phyloP scores from a whole-genome alignment of 2,329 filamentous ascomycete genomes.

The Phyllosticta capitalensis region DNA sequence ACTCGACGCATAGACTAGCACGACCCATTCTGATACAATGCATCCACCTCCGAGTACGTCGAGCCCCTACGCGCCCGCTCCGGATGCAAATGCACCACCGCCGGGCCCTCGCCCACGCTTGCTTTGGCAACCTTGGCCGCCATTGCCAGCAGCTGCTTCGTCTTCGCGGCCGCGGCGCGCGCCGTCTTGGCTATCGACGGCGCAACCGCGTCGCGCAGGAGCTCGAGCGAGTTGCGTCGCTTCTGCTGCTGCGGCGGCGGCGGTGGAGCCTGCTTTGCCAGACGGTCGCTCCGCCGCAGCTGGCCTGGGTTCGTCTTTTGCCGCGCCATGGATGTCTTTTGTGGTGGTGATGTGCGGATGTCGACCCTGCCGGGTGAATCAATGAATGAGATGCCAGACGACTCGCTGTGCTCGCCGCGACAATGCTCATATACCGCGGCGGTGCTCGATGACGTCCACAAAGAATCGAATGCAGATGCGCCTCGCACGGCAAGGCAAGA shows the following conservation, averaged over 20 bases:
- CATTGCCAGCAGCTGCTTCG: not conserved
- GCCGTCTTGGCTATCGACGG: constrained; percentile 1
- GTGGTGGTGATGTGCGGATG: not conserved
- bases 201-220: constrained; percentile 2
- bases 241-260: not conserved
- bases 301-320: not conserved
- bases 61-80: constrained; percentile 3
- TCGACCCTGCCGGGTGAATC: not conserved
- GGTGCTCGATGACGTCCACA: not conserved
- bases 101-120: constrained; percentile 8
- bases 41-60: constrained; percentile 9
- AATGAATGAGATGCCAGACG: not conserved
- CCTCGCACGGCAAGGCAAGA: not conserved
- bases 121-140: constrained; percentile 6
- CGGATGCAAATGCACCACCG: constrained; percentile 8
- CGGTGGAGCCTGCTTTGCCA: not conserved
- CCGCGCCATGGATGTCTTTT: not conserved
- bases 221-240: constrained; percentile 2
- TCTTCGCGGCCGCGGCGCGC: not conserved
- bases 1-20: not conserved
- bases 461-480: not conserved
- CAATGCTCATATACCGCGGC: not conserved
- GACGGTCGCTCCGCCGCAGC: not conserved
- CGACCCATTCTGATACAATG: constrained; percentile 8
- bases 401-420: not conserved